phyloP scores from a whole-genome alignment of 805 yeast genomes.

The Saturnispora diversa region DNA sequence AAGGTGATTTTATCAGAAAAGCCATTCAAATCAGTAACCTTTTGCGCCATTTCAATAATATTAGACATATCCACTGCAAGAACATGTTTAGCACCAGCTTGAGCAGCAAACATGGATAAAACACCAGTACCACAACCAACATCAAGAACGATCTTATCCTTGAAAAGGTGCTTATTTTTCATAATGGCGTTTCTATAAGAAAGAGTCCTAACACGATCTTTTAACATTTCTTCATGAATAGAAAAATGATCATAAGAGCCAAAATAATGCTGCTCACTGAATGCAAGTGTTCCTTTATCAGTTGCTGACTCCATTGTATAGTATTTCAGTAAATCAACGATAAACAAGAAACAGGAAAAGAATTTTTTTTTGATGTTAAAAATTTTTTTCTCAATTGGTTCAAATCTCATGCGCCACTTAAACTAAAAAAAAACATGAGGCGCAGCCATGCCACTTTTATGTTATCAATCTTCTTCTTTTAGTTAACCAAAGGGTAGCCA shows the following conservation, averaged over 20 bases:
- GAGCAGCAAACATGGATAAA: constrained; percentile 94
- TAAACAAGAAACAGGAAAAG: not conserved
- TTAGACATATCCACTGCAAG: constrained; percentile 96
- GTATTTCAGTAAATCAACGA: no score
- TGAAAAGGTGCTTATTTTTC: constrained; percentile 81
- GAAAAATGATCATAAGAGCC: constrained; percentile 94
- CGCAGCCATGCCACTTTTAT: no score
- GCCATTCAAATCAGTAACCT: constrained; percentile 79
- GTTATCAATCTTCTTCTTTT: no score
- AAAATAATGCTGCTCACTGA: constrained; percentile 88
- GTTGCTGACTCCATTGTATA: constrained; percentile 45
- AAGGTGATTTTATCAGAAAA: constrained; percentile 78
- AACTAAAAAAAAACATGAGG: no score
- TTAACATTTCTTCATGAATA: constrained; percentile 97
- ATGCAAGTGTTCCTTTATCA: constrained; percentile 53
- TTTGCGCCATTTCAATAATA: constrained; percentile 92
- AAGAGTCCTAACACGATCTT: constrained; percentile 86
- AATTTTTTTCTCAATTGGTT: not conserved
- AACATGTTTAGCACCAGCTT: constrained; percentile 98
- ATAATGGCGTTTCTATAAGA: constrained; percentile 88
- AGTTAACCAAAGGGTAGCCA: no score
- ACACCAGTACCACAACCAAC: constrained; percentile 99
- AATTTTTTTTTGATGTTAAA: constrained; percentile 1
- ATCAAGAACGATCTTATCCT: constrained; percentile 89
- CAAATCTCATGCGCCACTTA: no score